A percentile compares a stretch with the other conserved stretches of the same genome.
phyloP scores from a whole-genome alignment of 176 grass and related monocot species.

The Oryza glumipatula region DNA sequence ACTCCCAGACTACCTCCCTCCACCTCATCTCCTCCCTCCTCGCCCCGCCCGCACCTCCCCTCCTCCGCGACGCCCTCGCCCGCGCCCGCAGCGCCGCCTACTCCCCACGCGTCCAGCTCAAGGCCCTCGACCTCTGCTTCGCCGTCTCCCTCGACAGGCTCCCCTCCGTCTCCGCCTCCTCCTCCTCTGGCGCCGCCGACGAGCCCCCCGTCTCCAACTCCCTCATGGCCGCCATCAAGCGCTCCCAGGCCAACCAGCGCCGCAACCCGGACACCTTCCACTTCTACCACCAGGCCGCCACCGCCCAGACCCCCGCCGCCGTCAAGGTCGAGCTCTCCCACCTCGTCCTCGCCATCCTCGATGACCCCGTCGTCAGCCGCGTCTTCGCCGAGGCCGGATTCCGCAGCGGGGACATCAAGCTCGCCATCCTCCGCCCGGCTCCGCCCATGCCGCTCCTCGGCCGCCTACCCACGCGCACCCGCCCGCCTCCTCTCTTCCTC shows the following conservation, averaged over 20 bases:
- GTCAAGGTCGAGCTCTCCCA: conserved; percentile 89
- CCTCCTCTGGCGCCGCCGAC: not conserved
- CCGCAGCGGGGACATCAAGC: conserved; percentile 82
- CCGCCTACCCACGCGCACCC: conserved; percentile 39
- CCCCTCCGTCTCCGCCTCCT: conserved; percentile 45
- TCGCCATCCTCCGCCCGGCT: conserved; percentile 72
- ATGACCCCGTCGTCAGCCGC: conserved; percentile 90
- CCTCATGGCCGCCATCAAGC: conserved; percentile 90
- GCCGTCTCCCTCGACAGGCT: conserved; percentile 65
- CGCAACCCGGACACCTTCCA: conserved; percentile 82
- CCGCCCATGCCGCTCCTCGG: conserved; percentile 59
- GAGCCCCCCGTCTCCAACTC: conserved; percentile 87
- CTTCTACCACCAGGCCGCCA: conserved; percentile 64
- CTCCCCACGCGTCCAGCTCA: conserved; percentile 66
- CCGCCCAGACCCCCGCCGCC: conserved; percentile 41
- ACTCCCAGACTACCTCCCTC: conserved; percentile 72
- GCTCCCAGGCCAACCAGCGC: conserved; percentile 81
- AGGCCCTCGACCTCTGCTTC: conserved; percentile 72
- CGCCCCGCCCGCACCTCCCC: conserved; percentile 21
- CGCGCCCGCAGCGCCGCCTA: conserved; percentile 64
- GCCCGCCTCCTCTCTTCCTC: conserved; percentile 83
- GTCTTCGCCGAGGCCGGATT: conserved; percentile 87
- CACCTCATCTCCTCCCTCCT: conserved; percentile 74
- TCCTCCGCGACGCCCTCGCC: conserved; percentile 66
- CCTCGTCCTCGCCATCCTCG: conserved; percentile 78